Base-by-base conservation (phyloP, 2,329 filamentous ascomycete species). In the Colletotrichum caudatum region DNA sequence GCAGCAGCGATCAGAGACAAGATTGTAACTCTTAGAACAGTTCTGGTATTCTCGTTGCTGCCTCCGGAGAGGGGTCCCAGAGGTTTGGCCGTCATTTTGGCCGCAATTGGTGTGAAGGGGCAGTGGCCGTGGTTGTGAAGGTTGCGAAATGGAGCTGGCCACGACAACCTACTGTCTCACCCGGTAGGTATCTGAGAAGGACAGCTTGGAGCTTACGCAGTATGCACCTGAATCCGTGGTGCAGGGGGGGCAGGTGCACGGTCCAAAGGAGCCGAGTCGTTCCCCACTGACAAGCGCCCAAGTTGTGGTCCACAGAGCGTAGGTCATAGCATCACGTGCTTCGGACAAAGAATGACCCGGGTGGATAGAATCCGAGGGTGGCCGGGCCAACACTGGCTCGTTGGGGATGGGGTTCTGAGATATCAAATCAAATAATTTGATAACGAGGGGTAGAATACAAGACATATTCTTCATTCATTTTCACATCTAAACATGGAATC, bases 1-100 rank as follows among this genome's bases (percentile, higher is more conserved):
- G 96, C 95, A 70, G 90, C 94, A 75, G 96, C 96, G 83, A 99
- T 98, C 79, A 95, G 90, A 79, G 87, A 88, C 77, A 99, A 90
- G 84, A 99, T 99, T 79, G 97, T 88, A 77, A 98, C 90, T 80
- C 95, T 91, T 75, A 99, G 87, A 78, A 98, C 84, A 75, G 94
- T 92, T 82, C 95, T 91, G 74, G 94, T 93, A 82, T 91, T 98
- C 82, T 91, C 89, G 77, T 92, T 93, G 80, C 90, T 92, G 81
- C 93, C 93, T 85, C 93, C 91, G 80, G 94, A 88, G 80, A 96
- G 87, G 78, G 86, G 82, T 76, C 86, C 85, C 79, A 89, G 77
- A 64, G 80, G 76, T 76, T 80, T 77, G 76, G 78, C 81, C 83
- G 83, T 81, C 84, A 85, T 86, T 73, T 76, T 84, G 81, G 81